Base-by-base conservation (phyloP, 2,329 filamentous ascomycete genomes). In the Penicillium psychrosexuale region DNA sequence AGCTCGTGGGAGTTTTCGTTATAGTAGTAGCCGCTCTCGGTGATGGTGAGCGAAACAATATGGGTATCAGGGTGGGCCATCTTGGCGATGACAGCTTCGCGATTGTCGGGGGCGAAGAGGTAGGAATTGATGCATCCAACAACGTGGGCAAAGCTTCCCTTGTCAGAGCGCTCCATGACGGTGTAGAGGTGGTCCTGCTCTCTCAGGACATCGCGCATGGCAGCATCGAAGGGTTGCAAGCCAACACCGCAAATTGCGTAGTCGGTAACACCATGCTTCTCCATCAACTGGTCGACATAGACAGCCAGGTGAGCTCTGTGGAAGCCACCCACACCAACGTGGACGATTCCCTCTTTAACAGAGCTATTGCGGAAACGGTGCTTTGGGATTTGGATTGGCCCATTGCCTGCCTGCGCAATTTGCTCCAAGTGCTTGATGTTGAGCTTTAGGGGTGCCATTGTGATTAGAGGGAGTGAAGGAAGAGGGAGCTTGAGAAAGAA, bases 1-100 rank as follows among this genome's bases (percentile, higher is more conserved):
- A 82, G 72, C 71, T 81, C 69, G 71, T 82, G 80, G n/a, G 79
- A 79, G 74, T 82, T 81, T 66, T 82, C 80, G 65, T 82, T 80
- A 73, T 82, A 81, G 72, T 79, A 82, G 76, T 82, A 82, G 58
- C 80, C 80, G 63, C 77, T 80, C 72, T 82, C 80, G 40, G 80
- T 82, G 66, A 82, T 82, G 64, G 80, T 82, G 66, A 82, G 66
- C 15, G 80, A 82, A 31, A 82, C 80, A 57, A 82, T 82, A 64
- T 75, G 77, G 12, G 80, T 82, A 63, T 82, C 78, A 0, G 77
- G 73, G 69, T 81, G 75, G 1, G 80, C 80, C 79, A 82, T 81
- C 74, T 82, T 82, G 63, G 74, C 75, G 31, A 82, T 76, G 57
- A 82, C 79, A 34, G 78, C 78, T 69, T 80, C 74, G 47, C 77